phyloP scores from a whole-genome alignment of 1,284 basidiomycete genomes.

The Heterobasidion parviporum region DNA sequence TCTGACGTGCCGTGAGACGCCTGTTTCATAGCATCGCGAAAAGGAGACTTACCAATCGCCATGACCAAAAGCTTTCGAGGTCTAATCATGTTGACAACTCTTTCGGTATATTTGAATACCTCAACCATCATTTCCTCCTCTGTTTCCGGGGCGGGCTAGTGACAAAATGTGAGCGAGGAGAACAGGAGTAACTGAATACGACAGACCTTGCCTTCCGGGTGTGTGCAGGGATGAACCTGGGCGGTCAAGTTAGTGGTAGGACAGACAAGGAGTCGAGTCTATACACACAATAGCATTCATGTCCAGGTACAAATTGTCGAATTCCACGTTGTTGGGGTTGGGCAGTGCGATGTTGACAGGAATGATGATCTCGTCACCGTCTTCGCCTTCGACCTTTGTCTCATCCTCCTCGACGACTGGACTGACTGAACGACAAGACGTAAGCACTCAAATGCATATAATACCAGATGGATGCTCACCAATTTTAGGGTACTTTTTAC shows the following conservation, averaged over 20 bases:
- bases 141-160: constrained; percentile 86
- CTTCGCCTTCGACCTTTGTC: constrained; percentile 55
- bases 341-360: constrained; percentile 78
- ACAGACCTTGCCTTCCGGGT: constrained; percentile 87
- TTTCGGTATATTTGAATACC: constrained; percentile 94
- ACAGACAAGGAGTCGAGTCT: constrained; percentile 5
- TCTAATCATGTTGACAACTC: constrained; percentile 95
- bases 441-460: background rate
- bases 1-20: constrained; percentile 37
- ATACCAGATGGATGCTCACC: constrained; percentile 33
- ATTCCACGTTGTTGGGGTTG: constrained; percentile 96
- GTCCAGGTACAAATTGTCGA: constrained; percentile 93
- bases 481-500: constrained; percentile 96
- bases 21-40: background rate
- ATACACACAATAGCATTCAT: constrained; percentile 83
- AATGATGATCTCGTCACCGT: constrained; percentile 62
- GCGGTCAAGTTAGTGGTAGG: constrained; percentile 3
- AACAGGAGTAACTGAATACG: background rate
- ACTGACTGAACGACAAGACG: constrained; percentile 38
- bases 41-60: constrained; percentile 75
- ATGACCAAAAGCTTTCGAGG: constrained; percentile 95
- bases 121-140: constrained; percentile 99
- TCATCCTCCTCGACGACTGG: constrained; percentile 83
- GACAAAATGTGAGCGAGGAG: background rate
- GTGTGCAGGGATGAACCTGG: constrained; percentile 96